Conservation (phyloP, 1,139 yeast genomes). For the Hansenula lynferdii region DNA sequence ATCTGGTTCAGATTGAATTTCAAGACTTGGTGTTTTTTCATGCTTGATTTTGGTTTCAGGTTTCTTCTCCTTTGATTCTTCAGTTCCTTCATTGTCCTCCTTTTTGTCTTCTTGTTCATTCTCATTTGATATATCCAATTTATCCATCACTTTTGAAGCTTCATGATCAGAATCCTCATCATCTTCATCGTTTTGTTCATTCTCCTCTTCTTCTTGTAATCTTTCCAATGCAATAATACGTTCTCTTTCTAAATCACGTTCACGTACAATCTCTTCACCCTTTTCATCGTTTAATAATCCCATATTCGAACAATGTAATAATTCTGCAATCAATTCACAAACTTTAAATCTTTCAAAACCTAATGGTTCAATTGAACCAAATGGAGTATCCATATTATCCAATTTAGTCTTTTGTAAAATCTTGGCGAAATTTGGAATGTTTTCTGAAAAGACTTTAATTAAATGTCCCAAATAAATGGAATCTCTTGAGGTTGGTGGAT, state of each 20-base stretch:
- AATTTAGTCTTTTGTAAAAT: slow-evolving; percentile 38
- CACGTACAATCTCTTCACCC: slow-evolving; percentile 73
- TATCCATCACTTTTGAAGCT: slow-evolving; percentile 21
- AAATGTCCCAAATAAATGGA: slow-evolving; percentile 91
- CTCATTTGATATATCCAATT: slow-evolving; percentile 13
- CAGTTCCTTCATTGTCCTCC: no score
- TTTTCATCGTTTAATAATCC: slow-evolving; percentile 80
- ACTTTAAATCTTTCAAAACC: slow-evolving; percentile 95
- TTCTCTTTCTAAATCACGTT: slow-evolving; percentile 68
- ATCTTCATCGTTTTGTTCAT: slow-evolving; percentile 8
- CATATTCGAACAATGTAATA: slow-evolving; percentile 96
- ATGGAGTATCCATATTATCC: slow-evolving; percentile 57
- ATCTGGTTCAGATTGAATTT: slow-evolving; percentile 20
- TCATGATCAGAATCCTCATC: slow-evolving; percentile 18
- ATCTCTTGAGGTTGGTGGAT: slow-evolving; percentile 93
- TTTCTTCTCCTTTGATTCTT: no score
- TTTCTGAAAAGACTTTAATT: slow-evolving; percentile 72
- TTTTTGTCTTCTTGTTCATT: slow-evolving; percentile 25
- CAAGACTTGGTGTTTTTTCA: slow-evolving; percentile 9
- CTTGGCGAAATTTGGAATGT: slow-evolving; percentile 64
- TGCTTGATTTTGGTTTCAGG: no score
- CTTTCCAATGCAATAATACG: slow-evolving; percentile 34
- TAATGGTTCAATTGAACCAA: slow-evolving; percentile 76
- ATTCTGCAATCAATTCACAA: slow-evolving; percentile 91
- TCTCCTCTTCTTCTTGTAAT: slow-evolving; percentile 24